A percentile compares a stretch with the other conserved stretches of the same genome.
These are phyloP conservation scores for Ustilago shanxiensis DNA, from an alignment of 1,284 basidiomycete genomes.

Conservation along the genomic window DNA sequence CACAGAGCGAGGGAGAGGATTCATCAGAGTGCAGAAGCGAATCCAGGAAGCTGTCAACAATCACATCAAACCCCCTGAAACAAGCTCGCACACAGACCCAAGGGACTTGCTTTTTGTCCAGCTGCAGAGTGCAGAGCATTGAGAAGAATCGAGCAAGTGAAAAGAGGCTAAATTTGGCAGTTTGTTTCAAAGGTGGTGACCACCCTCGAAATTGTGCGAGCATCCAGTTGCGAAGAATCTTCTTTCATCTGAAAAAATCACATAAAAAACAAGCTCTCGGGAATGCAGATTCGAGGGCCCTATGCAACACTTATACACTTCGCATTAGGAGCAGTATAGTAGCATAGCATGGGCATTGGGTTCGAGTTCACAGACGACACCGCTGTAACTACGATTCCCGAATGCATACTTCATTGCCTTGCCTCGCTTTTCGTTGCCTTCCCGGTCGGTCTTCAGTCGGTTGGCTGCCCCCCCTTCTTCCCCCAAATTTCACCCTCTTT, in stretches of 20 bases:
- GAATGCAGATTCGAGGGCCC: too few species aligned
- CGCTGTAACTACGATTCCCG: too few species aligned
- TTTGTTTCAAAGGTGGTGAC: neutral
- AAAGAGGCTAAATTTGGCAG: constrained; percentile 5
- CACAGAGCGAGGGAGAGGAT: neutral
- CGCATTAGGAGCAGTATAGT: too few species aligned
- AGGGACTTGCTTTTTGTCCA: neutral
- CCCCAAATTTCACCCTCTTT: too few species aligned
- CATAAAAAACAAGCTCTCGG: neutral
- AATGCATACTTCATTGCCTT: too few species aligned
- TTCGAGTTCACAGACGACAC: too few species aligned
- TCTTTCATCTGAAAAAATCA: neutral
- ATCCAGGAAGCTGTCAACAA: neutral
- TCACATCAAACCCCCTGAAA: neutral
- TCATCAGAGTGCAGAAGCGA: neutral
- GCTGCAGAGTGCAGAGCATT: constrained; percentile 1
- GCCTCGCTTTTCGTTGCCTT: too few species aligned
- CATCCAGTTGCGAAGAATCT: neutral
- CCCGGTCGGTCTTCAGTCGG: too few species aligned
- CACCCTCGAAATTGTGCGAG: constrained; percentile 6
- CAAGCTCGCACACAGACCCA: neutral
- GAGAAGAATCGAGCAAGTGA: neutral
- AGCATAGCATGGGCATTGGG: too few species aligned
- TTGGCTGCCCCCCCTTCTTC: too few species aligned
- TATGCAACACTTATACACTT: too few species aligned